These are phyloP conservation scores for Rutidosis leptorrhynchoides DNA, from an alignment of 129 eudicot genomes.

Conservation along the genomic window DNA sequence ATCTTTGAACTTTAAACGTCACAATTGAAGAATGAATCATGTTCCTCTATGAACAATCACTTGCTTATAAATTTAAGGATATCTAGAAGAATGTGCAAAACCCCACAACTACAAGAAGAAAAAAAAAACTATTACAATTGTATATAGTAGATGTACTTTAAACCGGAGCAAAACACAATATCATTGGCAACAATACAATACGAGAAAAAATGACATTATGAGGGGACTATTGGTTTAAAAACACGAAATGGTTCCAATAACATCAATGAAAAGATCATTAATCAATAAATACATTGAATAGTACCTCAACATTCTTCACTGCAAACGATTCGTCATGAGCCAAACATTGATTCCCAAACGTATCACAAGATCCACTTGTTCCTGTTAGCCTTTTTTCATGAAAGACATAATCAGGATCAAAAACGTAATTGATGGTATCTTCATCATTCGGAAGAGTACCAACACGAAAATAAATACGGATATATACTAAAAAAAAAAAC, in stretches of 20 bases:
- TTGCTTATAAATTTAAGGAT: slow-evolving; percentile 32
- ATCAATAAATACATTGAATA: background rate
- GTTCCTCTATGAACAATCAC: slow-evolving; percentile 7
- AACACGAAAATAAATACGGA: background rate
- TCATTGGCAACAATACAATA: background rate
- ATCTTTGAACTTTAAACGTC: background rate
- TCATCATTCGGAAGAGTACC: background rate
- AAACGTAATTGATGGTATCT: background rate
- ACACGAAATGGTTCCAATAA: slow-evolving; percentile 1
- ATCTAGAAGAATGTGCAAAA: slow-evolving; percentile 72
- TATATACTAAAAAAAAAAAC: slow-evolving; percentile 29
- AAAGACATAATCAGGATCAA: slow-evolving; percentile 8
- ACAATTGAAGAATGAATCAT: slow-evolving; percentile 21
- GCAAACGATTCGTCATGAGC: slow-evolving; percentile 75
- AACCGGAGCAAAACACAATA: background rate
- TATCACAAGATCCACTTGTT: slow-evolving; percentile 85
- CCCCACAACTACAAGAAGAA: slow-evolving; percentile 82
- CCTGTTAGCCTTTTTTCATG: slow-evolving; percentile 58
- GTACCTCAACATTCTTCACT: slow-evolving; percentile 86
- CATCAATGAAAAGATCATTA: background rate
- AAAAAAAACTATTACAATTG: background rate
- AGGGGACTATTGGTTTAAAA: background rate
- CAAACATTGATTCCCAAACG: slow-evolving; percentile 83
- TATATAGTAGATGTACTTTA: background rate
- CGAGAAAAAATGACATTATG: background rate